A percentile compares a stretch with the other conserved stretches of the same genome.
Conservation (phyloP, 73 alveolate species). For the Breviolum minutum region DNA sequence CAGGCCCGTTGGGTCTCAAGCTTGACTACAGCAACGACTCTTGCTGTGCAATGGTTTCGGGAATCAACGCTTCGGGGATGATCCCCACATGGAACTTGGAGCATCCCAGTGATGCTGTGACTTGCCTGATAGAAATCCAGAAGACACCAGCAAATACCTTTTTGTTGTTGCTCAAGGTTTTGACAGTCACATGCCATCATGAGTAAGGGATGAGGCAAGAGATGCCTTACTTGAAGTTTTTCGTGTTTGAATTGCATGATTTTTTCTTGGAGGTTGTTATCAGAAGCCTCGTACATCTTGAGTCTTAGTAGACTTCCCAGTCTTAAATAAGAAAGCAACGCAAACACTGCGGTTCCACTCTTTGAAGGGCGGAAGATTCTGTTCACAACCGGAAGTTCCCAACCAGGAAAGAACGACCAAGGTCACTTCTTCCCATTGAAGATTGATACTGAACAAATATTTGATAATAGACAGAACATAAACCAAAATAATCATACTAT, state of each 20-base stretch:
- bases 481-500: too few species aligned
- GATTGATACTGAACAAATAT: too few species aligned
- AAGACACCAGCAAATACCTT: not conserved
- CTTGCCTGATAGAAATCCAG: not conserved
- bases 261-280: not conserved
- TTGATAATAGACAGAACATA: too few species aligned
- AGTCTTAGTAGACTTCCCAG: too few species aligned
- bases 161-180: not conserved
- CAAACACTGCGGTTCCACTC: too few species aligned
- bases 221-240: too few species aligned
- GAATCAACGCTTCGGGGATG: not conserved
- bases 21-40: not conserved
- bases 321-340: too few species aligned
- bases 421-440: too few species aligned
- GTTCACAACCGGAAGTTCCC: too few species aligned
- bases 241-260: not conserved
- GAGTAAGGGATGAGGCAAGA: not conserved
- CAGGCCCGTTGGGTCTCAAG: not conserved
- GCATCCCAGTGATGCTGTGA: not conserved
- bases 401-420: too few species aligned
- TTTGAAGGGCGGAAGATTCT: too few species aligned
- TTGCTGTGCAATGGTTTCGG: not conserved
- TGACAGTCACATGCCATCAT: not conserved
- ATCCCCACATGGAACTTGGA: not conserved
- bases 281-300: too few species aligned